phyloP scores from a whole-genome alignment of 352 stramenopile genomes.

The Phytopythium chamaehyphon region DNA sequence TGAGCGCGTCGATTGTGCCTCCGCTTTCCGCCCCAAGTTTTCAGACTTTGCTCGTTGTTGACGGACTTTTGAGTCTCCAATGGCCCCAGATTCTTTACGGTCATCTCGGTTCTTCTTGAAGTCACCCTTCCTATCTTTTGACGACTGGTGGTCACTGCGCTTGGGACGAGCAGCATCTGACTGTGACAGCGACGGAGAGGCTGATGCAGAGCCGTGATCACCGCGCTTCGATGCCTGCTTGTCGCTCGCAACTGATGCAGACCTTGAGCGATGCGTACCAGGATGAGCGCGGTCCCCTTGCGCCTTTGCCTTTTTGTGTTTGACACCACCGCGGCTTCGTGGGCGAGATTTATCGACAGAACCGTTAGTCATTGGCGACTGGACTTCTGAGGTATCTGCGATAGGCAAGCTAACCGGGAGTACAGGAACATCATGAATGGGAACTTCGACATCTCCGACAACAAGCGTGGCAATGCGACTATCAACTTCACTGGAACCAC shows the following conservation, averaged over 20 bases:
- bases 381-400: no score
- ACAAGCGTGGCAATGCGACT: slow-evolving; percentile 3
- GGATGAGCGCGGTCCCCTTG: not conserved
- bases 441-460: slow-evolving; percentile 6
- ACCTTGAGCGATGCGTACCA: not conserved
- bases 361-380: no score
- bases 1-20: not conserved
- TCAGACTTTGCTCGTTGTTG: no score
- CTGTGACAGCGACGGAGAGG: not conserved
- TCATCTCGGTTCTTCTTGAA: no score
- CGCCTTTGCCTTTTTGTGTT: not conserved
- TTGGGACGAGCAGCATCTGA: not conserved
- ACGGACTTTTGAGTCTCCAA: no score
- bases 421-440: not conserved
- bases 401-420: not conserved
- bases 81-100: no score
- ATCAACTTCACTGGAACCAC: not conserved
- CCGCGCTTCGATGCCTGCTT: not conserved
- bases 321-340: no score
- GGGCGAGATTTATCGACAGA: no score
- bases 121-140: not conserved
- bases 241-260: not conserved
- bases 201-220: not conserved
- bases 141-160: not conserved
- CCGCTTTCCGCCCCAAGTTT: not conserved